Conservation (phyloP, 2,329 filamentous ascomycete species). For the Beauveria sp. region DNA sequence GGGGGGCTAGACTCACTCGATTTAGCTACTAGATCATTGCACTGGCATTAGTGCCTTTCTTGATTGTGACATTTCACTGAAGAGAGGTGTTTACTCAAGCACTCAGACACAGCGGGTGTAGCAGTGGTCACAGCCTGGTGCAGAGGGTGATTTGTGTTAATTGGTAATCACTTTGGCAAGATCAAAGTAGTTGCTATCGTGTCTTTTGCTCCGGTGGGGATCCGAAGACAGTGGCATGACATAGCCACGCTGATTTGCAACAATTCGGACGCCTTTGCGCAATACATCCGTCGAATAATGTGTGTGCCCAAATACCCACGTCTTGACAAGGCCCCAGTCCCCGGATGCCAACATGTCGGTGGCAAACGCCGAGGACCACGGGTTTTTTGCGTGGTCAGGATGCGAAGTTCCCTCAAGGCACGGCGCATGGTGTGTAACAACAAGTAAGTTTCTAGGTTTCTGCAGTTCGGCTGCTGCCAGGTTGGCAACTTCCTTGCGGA, state of each 20-base stretch:
- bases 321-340: slow-evolving; percentile 25
- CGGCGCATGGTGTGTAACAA: slow-evolving; percentile 53
- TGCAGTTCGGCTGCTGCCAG: slow-evolving; percentile 15
- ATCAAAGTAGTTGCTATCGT: not conserved
- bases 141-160: too few species aligned
- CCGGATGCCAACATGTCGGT: slow-evolving; percentile 34
- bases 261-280: slow-evolving; percentile 27
- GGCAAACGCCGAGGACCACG: slow-evolving; percentile 43
- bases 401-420: slow-evolving; percentile 39
- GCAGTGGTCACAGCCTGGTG: too few species aligned
- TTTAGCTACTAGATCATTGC: too few species aligned
- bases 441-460: slow-evolving; percentile 28
- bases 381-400: slow-evolving; percentile 38
- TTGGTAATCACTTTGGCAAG: not conserved
- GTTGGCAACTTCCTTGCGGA: slow-evolving; percentile 30
- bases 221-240: slow-evolving; percentile 14
- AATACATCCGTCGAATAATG: slow-evolving; percentile 34
- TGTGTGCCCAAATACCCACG: slow-evolving; percentile 43
- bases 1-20: too few species aligned
- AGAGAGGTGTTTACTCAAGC: too few species aligned
- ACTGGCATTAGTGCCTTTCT: too few species aligned
- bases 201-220: not conserved
- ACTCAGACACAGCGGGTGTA: too few species aligned
- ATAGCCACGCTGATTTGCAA: slow-evolving; percentile 40
- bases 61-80: too few species aligned